These are phyloP conservation scores for Cinnamomum micranthum DNA, from an alignment of 164 flowering plant genomes.

Conservation along the genomic window DNA sequence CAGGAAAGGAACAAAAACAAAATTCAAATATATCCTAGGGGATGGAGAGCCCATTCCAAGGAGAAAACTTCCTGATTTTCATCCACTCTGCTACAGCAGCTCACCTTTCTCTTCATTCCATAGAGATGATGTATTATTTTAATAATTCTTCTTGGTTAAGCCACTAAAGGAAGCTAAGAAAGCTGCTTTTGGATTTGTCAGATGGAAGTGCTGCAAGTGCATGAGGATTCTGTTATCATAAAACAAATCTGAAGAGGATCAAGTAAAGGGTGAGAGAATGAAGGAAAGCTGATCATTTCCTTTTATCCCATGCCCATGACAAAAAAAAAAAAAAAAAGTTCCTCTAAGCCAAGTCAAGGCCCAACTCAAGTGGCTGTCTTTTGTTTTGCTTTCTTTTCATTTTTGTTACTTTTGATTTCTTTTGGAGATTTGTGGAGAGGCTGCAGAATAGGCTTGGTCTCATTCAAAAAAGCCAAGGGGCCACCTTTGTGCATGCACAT, in stretches of 20 bases:
- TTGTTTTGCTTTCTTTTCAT: not conserved
- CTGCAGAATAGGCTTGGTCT: conserved; percentile 5
- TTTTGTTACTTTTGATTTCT: not conserved
- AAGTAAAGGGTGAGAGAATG: not conserved
- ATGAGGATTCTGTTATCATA: not conserved
- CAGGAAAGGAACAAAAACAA: conserved; percentile 7
- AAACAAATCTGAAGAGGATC: not conserved
- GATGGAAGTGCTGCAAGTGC: not conserved
- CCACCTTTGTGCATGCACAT: not conserved
- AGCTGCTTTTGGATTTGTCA: conserved; percentile 5
- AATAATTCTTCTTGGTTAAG: conserved; percentile 2
- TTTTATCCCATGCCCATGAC: not conserved
- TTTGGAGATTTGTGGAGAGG: conserved; percentile 9
- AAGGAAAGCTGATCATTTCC: not conserved
- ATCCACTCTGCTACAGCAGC: conserved; percentile 8
- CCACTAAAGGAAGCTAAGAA: not conserved
- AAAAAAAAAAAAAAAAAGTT: not conserved
- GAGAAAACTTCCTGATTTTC: conserved; percentile 11
- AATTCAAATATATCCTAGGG: conserved; percentile 13
- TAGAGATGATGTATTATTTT: not conserved
- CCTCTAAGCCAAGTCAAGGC: not conserved
- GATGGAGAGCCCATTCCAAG: conserved; percentile 11
- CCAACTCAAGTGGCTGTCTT: not conserved
- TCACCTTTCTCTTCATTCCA: conserved; percentile 4
- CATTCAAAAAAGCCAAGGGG: conserved; percentile 7